Percentiles rank a stretch among this genome's conserved stretches.
Evolutionary conservation across 129 eudicot species (phyloP).

Genomic region (Tagetes erecta): DNA sequence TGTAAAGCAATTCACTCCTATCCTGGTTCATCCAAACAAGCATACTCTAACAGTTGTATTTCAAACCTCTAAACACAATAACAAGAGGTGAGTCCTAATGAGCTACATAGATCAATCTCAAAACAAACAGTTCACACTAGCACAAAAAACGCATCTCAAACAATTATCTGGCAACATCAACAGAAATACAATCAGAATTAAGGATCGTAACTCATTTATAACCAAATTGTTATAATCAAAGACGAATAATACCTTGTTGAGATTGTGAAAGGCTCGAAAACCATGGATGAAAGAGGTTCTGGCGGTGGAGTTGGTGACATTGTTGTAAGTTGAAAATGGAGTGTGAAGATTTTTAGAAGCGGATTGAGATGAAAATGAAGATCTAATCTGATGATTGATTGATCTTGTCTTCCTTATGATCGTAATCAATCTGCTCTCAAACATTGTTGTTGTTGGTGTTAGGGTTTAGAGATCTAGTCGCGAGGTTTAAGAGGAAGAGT

Average conservation of each 20-base stretch:
- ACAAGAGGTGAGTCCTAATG: not conserved
- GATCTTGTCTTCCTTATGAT: constrained; percentile 44
- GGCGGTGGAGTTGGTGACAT: constrained; percentile 22
- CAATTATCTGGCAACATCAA: not conserved
- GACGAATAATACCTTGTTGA: constrained; percentile 46
- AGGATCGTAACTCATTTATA: not conserved
- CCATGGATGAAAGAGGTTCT: constrained; percentile 44
- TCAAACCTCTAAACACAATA: not conserved
- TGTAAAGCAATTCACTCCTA: not conserved
- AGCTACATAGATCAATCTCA: not conserved
- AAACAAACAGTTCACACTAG: not conserved
- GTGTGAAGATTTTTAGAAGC: constrained; percentile 30
- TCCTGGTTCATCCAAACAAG: constrained; percentile 3
- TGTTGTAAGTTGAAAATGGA: constrained; percentile 21
- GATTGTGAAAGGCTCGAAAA: constrained; percentile 45
- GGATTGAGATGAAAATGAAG: constrained; percentile 20
- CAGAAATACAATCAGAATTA: constrained; percentile 1
- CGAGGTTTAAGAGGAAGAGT: constrained; percentile 27
- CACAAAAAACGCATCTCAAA: not conserved
- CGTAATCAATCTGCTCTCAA: constrained; percentile 61
- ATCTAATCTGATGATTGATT: constrained; percentile 30
- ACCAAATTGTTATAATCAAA: not conserved
- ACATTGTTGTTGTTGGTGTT: too few relatives aligned
- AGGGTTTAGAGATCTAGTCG: constrained; percentile 30
- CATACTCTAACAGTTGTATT: not conserved